Base-by-base conservation (phyloP, 768 basidiomycete genomes). In the Boletus pseudopeckii region DNA sequence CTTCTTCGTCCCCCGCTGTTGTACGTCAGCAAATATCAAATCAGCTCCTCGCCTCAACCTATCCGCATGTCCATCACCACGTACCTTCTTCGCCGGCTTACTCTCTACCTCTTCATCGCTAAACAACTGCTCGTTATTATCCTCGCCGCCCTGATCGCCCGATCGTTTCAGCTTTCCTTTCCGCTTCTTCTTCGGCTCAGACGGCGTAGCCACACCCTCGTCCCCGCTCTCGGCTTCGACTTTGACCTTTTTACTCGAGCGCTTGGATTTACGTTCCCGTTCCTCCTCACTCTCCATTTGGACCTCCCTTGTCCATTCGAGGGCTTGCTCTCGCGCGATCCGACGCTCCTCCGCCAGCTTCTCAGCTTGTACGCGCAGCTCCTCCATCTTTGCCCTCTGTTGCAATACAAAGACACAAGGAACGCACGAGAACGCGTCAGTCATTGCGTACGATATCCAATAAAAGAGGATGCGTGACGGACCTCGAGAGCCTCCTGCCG, bases 341-440 rank as follows among this genome's bases (percentile, higher is more conserved):
- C 84, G 79, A 7, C 94, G 84, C 63, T 88, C 82, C 64, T 88
- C 90, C 0, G 88, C 88, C n/a, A 97, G 71, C 60, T 81, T 84
- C 63, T 88, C 90, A 0, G 86, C 87, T 64, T 90, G 82, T 40
- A 74, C 63, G n/a, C 81, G 81, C 32, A 86, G 74, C 61, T 83
- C 79, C 58, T 88, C 87, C 66, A 81, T 74, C 44, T 82, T 78
- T 48, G 73, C 76, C 22, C 77, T 79, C 89, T 92, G 37, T 20
- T 20, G 9, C 15, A 8, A 40, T 1, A 38, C 4, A n/a, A 43
- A 8, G 13, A 46, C 22, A 28, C 26, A 17, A 17, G 41, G 20
- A 18, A 28, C 17, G 51, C 43, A 41, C 6, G 24, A 41, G 17
- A 24, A 33, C 7, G n/a, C 4, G 37, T 48, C 40, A 24, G 50